These are phyloP conservation scores for Zasmidium cellare DNA, from an alignment of 2,329 filamentous ascomycete species.

Conservation along the genomic window DNA sequence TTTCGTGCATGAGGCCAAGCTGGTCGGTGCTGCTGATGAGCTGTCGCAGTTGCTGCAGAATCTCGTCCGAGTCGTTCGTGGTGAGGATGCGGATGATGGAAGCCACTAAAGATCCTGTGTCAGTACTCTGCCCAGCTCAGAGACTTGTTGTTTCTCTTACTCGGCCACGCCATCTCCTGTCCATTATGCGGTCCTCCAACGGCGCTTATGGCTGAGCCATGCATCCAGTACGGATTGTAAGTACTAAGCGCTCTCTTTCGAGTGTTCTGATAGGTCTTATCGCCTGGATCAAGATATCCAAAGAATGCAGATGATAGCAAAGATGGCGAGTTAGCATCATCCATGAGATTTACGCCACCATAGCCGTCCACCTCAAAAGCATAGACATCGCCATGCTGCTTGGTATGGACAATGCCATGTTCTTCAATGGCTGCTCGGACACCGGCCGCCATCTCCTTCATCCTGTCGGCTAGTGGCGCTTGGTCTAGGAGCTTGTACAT, in stretches of 20 bases:
- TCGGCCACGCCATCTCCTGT: slow-evolving; percentile 45
- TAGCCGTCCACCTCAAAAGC: slow-evolving; percentile 50
- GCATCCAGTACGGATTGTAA: slow-evolving; percentile 50
- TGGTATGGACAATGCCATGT: slow-evolving; percentile 41
- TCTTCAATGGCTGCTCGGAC: slow-evolving; percentile 12
- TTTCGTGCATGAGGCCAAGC: slow-evolving; percentile 51
- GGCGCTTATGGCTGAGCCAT: slow-evolving; percentile 46
- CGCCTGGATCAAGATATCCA: slow-evolving; percentile 23
- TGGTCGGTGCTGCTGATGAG: slow-evolving; percentile 47
- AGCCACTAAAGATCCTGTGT: slow-evolving; percentile 33
- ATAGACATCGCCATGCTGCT: slow-evolving; percentile 41
- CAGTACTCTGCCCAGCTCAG: slow-evolving; percentile 20
- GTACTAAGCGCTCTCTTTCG: slow-evolving; percentile 42
- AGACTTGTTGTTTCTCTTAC: background rate
- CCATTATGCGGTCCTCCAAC: slow-evolving; percentile 50
- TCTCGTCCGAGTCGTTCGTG: slow-evolving; percentile 46
- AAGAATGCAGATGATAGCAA: slow-evolving; percentile 45
- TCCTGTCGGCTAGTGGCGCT: slow-evolving; percentile 26
- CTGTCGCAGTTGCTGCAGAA: slow-evolving; percentile 40
- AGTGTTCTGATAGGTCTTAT: slow-evolving; percentile 45
- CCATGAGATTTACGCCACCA: slow-evolving; percentile 58
- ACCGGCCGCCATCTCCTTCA: slow-evolving; percentile 11
- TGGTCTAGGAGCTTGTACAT: slow-evolving; percentile 10
- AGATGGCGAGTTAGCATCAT: slow-evolving; percentile 70
- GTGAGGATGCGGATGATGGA: slow-evolving; percentile 51